Conservation (phyloP, 805 yeast species). For the Ogataea angusta region DNA sequence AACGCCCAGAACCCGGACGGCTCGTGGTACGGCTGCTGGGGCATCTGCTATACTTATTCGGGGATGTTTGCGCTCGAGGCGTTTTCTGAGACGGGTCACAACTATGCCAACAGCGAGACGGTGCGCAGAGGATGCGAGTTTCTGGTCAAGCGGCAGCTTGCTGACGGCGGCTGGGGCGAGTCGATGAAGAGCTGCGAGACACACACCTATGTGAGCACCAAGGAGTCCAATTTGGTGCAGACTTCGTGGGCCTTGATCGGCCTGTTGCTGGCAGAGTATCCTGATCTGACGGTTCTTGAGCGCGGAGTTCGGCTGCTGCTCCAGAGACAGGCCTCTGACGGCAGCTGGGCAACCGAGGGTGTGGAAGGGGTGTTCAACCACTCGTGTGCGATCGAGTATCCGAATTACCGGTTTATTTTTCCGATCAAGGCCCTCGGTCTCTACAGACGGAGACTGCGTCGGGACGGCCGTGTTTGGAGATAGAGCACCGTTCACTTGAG, state of each 20-base stretch:
- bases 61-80: conserved; percentile 98
- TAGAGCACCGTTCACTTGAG: not conserved
- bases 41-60: conserved; percentile 92
- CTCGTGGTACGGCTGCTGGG: conserved; percentile 99
- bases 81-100: conserved; percentile 61
- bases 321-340: conserved; percentile 63
- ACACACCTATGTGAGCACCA: conserved; percentile 61
- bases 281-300: conserved; percentile 58
- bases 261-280: conserved; percentile 75
- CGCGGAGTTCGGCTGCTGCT: conserved; percentile 63
- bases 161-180: conserved; percentile 98
- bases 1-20: conserved; percentile 75
- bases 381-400: conserved; percentile 88
- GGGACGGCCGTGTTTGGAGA: conserved; percentile 3
- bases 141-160: conserved; percentile 65
- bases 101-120: conserved; percentile 55
- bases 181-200: conserved; percentile 87
- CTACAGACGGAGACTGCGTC: conserved; percentile 27
- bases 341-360: conserved; percentile 83
- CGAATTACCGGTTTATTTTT: conserved; percentile 84
- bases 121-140: conserved; percentile 85
- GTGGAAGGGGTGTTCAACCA: conserved; percentile 97
- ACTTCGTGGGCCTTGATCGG: conserved; percentile 93
- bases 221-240: conserved; percentile 70
- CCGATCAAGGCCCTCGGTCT: conserved; percentile 92